Base-by-base conservation (phyloP, 1,284 basidiomycete species). In the Leucoagaricus sp. region DNA sequence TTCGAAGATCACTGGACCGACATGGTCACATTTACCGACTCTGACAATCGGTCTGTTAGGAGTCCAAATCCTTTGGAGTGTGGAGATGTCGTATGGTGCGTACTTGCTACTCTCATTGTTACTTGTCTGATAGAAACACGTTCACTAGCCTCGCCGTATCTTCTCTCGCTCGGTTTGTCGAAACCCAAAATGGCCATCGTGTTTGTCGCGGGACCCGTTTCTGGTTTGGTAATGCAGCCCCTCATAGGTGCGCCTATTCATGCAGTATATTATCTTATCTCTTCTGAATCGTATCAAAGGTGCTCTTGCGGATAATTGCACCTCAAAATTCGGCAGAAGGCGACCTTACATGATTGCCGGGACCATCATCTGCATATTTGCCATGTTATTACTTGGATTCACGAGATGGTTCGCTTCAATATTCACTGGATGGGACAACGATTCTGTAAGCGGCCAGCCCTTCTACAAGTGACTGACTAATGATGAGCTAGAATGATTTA, bases 171-270 rank as follows among this genome's bases (percentile, higher is more conserved):
- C 0, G 96, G 96, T 4, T 76, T 98, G 15, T 87, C 89, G 15
- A 96, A 96, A 73, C 87, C 92, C 10, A 80, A 81, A 58, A 94
- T 96, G 79, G 89, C 94, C 4, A 79, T 93, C 26, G 96, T 98
- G 15, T 97, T 98, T 74, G 81, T 98, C 31, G 96, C 96, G 0
- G 96, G 95, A 0, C 96, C 96, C 0, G 72, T 98, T 2, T 92
- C 91, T 0, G 96, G 96, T 1, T 81, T 98, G 13, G 78, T 98
- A 44, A 90, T 96, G 63, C 96, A 98, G 69, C 96, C 96, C 0
- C 69, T 97, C 48, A 91, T 98, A 62, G 94, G 76, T 70, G 55
- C 49, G 67, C n/a, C n/a, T 51, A 10, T n/a, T n/a, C 26, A 9
- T 23, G n/a, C 21, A 8, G 13, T 17, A 33, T 13, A 23, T 34